Evolutionary conservation across 2,329 filamentous ascomycete genomes (phyloP), one percentile per base, ranked within the genome.

Genomic region (Akanthomyces lecanii): DNA sequence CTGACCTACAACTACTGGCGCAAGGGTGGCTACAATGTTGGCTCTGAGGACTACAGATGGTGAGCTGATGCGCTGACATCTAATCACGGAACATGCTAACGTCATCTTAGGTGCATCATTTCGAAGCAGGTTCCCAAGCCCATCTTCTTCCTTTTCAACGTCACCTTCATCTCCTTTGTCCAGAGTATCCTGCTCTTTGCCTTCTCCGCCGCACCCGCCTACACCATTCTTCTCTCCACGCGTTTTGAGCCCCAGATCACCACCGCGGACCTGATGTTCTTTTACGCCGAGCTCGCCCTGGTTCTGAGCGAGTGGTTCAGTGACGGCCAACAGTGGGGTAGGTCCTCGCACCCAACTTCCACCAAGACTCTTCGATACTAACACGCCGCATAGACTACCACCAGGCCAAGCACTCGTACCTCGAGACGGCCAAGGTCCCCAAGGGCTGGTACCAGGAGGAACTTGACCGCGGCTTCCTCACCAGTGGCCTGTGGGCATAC

Each of bases 1-100:
- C 79, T 99, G 76, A 98, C 94, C 3, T 98, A 85, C 81, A 99
- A 99, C 77, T 99, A 97, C 78, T 97, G 90, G 88, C 89, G 95
- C 64, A 96, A 91, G 75, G 95, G 95, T 45, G 95, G 95, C 28
- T 99, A 99, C 74, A 79, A 82, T 18, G 81, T 93, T 66, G 94
- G 95, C 44, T 93, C 90, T 18, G 94, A 99, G 76, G 95, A 99
- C 75, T 99, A 99, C 75, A 85, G 95, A 77, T 99, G 95, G 87
- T 78, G 66, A 64, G 71, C 62, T 8, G 4, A 23, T 14, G 28
- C 12, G 5, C 33, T 21, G 18, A n/a, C 7, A 33, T 18, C 7
- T 2, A 25, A 3, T 25, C n/a, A 11, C 59, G 51, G 53, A 54
- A 25, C 51, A 64, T 56, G 65, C 71, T 75, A 60, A 74, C 60